Conservation (phyloP, 1,284 basidiomycete species). For the Coniferiporia weirii region DNA sequence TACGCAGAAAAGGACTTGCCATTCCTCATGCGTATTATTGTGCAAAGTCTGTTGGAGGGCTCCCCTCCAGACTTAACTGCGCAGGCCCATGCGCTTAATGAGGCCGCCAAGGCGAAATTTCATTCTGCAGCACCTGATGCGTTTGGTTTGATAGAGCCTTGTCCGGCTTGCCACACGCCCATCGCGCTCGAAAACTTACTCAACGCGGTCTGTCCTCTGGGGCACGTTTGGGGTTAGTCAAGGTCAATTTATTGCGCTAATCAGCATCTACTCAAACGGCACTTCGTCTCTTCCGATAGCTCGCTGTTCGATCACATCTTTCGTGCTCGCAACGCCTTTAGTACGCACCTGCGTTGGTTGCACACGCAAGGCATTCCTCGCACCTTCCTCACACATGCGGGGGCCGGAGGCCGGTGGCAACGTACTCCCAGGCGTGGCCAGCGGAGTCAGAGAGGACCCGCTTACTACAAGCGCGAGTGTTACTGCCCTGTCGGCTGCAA, state of each 20-base stretch:
- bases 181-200: constrained; percentile 54
- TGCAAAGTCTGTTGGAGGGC: constrained; percentile 16
- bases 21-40: constrained; percentile 17
- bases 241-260: background rate
- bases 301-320: constrained; percentile 67
- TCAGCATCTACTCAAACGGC: constrained; percentile 16
- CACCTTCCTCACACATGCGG: constrained; percentile 32
- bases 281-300: constrained; percentile 31
- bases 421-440: background rate
- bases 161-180: constrained; percentile 60
- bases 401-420: background rate
- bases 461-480: constrained; percentile 4
- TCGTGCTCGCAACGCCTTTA: constrained; percentile 60
- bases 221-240: constrained; percentile 60
- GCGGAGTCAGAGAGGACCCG: background rate
- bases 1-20: constrained; percentile 17
- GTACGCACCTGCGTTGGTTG: constrained; percentile 69
- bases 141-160: constrained; percentile 44
- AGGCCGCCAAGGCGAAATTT: constrained; percentile 6
- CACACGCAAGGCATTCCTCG: constrained; percentile 62
- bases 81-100: constrained; percentile 6
- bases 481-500: constrained; percentile 21
- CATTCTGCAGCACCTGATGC: constrained; percentile 1
- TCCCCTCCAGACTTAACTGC: constrained; percentile 10
- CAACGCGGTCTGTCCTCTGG: constrained; percentile 55